Percentiles rank a stretch among this genome's conserved stretches.
These are phyloP conservation scores for Aspergillus caelatus DNA, from an alignment of 2,329 filamentous ascomycete genomes.

Conservation along the genomic window DNA sequence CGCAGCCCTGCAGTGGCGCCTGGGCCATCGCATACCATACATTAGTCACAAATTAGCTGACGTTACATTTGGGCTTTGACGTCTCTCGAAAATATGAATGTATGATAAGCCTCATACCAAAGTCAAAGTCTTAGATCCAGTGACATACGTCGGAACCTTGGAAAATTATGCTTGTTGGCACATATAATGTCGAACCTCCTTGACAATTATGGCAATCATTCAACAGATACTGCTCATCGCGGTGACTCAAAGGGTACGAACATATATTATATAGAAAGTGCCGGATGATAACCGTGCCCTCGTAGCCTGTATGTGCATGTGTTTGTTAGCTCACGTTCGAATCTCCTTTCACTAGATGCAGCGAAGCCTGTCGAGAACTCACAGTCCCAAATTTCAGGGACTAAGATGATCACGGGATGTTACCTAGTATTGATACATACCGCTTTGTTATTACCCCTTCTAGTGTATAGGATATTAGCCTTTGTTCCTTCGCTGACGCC, in stretches of 20 bases:
- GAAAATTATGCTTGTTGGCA: not conserved
- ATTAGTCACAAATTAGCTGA: not conserved
- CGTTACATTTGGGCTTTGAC: not conserved
- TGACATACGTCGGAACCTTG: not conserved
- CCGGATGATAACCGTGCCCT: not conserved
- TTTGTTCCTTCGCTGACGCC: not conserved
- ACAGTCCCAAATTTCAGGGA: too few species aligned
- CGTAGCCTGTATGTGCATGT: not conserved
- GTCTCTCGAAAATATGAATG: not conserved
- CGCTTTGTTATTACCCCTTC: too few species aligned
- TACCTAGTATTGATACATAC: too few species aligned
- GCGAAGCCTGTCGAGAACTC: not conserved
- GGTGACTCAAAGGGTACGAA: not conserved
- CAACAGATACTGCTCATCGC: not conserved
- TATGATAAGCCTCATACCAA: not conserved
- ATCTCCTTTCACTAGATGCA: too few species aligned
- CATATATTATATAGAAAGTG: not conserved
- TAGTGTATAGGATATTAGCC: not conserved
- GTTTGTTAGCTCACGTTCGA: not conserved
- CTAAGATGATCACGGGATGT: too few species aligned
- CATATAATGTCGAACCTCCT: not conserved
- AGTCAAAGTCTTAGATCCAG: not conserved
- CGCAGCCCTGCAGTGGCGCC: not conserved
- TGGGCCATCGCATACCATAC: conserved; percentile 7
- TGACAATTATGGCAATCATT: not conserved